Percentiles rank a stretch among this genome's conserved stretches.
Evolutionary conservation across 805 yeast species (phyloP).

Genomic region (Nakazawaea laoshanensis): DNA sequence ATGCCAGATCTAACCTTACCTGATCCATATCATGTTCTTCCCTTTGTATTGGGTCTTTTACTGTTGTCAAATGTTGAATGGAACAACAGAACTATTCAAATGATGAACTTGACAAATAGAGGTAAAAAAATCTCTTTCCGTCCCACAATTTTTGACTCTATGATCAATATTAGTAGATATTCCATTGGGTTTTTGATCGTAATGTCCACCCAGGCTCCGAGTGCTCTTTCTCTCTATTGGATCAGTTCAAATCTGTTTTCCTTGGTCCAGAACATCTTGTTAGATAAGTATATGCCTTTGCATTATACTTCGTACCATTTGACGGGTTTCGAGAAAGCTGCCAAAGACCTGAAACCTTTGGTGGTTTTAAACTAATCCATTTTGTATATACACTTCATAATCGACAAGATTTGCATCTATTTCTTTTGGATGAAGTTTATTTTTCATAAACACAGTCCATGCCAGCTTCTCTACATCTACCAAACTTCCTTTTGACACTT

Average conservation of each 20-base stretch:
- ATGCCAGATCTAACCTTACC: constrained; percentile 45
- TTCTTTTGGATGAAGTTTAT: constrained; percentile 2
- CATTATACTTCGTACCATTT: constrained; percentile 32
- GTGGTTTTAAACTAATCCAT: background rate
- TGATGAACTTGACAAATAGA: constrained; percentile 32
- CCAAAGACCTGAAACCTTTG: constrained; percentile 6
- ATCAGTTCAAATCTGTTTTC: constrained; percentile 76
- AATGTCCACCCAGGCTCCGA: constrained; percentile 77
- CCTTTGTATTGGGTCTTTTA: constrained; percentile 61
- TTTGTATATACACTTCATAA: constrained; percentile 7
- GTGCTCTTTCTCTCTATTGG: constrained; percentile 84
- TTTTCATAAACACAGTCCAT: constrained; percentile 7
- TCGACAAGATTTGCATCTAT: constrained; percentile 3
- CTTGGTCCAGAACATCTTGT: constrained; percentile 59
- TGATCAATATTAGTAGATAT: constrained; percentile 65
- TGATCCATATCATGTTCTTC: constrained; percentile 59
- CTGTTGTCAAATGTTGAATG: constrained; percentile 78
- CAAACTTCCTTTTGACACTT: constrained; percentile 5
- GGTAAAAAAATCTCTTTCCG: constrained; percentile 35
- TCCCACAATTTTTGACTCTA: constrained; percentile 52
- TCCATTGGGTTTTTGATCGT: constrained; percentile 78
- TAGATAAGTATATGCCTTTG: constrained; percentile 62
- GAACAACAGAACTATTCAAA: constrained; percentile 57
- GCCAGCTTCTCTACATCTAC: constrained; percentile 9
- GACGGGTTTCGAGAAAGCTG: constrained; percentile 7